These are phyloP conservation scores for Canna indica DNA, from an alignment of 176 grass and related monocot genomes.

Conservation along the genomic window DNA sequence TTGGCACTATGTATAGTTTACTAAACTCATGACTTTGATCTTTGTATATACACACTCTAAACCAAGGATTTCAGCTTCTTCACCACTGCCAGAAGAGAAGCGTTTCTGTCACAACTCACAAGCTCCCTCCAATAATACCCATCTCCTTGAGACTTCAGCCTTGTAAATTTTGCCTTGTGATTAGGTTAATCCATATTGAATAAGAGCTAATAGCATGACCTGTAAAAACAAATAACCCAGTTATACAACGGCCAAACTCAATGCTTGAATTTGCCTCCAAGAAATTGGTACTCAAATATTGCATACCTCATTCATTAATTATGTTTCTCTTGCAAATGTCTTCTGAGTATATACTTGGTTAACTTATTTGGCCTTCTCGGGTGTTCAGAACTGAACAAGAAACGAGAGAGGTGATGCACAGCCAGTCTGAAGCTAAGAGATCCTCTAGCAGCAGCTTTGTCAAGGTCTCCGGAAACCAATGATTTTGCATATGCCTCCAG, in stretches of 20 bases:
- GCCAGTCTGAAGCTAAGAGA: conserved; percentile 50
- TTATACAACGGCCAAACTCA: neutral
- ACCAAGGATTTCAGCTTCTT: conserved; percentile 38
- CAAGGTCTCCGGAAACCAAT: conserved; percentile 65
- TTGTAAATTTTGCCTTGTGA: conserved; percentile 24
- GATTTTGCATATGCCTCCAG: conserved; percentile 82
- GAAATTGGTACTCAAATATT: neutral
- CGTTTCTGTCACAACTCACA: conserved; percentile 74
- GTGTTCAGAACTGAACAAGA: conserved; percentile 33
- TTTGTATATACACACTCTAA: neutral
- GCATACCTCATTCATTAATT: conserved; percentile 58
- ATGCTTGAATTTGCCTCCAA: neutral
- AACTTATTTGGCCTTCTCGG: conserved; percentile 52
- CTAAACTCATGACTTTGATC: neutral
- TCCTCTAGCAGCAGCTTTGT: conserved; percentile 48
- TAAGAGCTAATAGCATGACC: conserved; percentile 56
- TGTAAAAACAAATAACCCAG: conserved; percentile 21
- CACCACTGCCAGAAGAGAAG: conserved; percentile 49
- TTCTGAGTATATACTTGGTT: conserved; percentile 55
- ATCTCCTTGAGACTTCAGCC: conserved; percentile 36
- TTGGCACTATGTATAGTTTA: too few relatives aligned
- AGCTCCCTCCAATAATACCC: conserved; percentile 43
- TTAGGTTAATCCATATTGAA: conserved; percentile 35
- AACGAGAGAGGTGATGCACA: conserved; percentile 57
- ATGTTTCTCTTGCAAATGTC: conserved; percentile 41